These are phyloP conservation scores for Podochytrium sp. DNA, from an alignment of 192 early-diverging fungal species.

Conservation along the genomic window DNA sequence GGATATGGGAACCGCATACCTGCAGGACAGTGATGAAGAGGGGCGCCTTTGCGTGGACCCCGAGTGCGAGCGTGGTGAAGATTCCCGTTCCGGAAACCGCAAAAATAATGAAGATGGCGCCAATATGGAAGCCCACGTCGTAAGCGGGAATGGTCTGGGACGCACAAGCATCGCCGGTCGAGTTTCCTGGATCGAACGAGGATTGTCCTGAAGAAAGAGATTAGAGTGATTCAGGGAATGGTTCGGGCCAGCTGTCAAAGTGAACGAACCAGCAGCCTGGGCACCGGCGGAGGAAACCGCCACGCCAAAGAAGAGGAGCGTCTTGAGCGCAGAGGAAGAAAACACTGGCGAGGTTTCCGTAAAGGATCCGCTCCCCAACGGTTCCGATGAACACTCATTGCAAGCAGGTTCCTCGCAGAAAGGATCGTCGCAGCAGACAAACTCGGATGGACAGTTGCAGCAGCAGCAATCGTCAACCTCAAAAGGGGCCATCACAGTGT, in stretches of 20 bases:
- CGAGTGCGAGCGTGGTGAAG: slow-evolving; percentile 11
- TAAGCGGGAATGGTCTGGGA: neutral
- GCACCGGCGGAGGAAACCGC: neutral
- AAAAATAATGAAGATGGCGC: slow-evolving; percentile 25
- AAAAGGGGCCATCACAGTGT: neutral
- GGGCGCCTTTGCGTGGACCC: neutral
- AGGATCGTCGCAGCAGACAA: neutral
- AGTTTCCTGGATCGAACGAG: neutral
- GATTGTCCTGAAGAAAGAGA: neutral
- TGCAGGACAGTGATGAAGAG: neutral
- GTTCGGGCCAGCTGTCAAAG: neutral
- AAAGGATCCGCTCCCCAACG: neutral
- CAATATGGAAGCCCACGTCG: slow-evolving; percentile 25
- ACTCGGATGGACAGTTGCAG: neutral
- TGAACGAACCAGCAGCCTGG: neutral
- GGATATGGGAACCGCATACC: neutral
- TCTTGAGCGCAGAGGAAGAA: neutral
- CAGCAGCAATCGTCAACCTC: neutral
- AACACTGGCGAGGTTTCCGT: neutral
- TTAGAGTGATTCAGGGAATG: neutral
- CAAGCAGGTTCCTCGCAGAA: neutral
- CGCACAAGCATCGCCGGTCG: slow-evolving; percentile 2
- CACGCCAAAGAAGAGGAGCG: neutral
- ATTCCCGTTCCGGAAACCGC: slow-evolving; percentile 17
- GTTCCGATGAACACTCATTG: neutral